Evolutionary conservation across 2,329 filamentous ascomycete species (phyloP).

Genomic region (Ophiobolus disseminans): DNA sequence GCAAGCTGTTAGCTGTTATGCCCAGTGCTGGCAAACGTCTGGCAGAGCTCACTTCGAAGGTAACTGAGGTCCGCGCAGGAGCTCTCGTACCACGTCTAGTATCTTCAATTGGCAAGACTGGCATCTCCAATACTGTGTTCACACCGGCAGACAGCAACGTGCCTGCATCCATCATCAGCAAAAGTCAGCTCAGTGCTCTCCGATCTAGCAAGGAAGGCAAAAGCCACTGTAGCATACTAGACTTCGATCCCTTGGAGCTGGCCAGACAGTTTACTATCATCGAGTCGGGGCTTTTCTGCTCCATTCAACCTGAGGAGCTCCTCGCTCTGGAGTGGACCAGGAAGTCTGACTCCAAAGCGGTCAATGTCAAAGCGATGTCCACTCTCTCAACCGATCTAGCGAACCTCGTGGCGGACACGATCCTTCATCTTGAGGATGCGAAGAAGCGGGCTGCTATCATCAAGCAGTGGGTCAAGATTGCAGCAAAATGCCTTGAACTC

Average conservation of each 20-base stretch:
- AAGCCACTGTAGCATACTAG: slow-evolving; percentile 75
- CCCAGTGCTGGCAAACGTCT: slow-evolving; percentile 83
- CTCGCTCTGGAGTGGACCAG: slow-evolving; percentile 94
- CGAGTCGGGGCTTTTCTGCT: slow-evolving; percentile 89
- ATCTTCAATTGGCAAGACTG: slow-evolving; percentile 88
- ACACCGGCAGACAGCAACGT: slow-evolving; percentile 74
- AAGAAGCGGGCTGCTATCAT: slow-evolving; percentile 91
- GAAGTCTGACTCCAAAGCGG: slow-evolving; percentile 76
- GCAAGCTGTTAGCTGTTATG: slow-evolving; percentile 70
- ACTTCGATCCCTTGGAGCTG: slow-evolving; percentile 90
- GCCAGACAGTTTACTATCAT: slow-evolving; percentile 92
- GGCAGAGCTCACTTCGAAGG: slow-evolving; percentile 78
- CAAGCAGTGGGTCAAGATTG: slow-evolving; percentile 98
- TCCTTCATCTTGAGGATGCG: slow-evolving; percentile 84
- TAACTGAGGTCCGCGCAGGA: slow-evolving; percentile 70
- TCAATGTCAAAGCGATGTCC: slow-evolving; percentile 94
- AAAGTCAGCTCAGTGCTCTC: slow-evolving; percentile 76
- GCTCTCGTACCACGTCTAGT: slow-evolving; percentile 82
- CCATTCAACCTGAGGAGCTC: slow-evolving; percentile 90
- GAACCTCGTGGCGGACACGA: slow-evolving; percentile 90
- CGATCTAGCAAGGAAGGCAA: slow-evolving; percentile 77
- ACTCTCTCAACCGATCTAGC: slow-evolving; percentile 90
- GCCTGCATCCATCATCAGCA: slow-evolving; percentile 73
- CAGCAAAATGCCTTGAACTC: slow-evolving; percentile 81
- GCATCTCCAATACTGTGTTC: slow-evolving; percentile 74